Base-by-base conservation (phyloP, 2,329 filamentous ascomycete species). In the Penicillium sp. region DNA sequence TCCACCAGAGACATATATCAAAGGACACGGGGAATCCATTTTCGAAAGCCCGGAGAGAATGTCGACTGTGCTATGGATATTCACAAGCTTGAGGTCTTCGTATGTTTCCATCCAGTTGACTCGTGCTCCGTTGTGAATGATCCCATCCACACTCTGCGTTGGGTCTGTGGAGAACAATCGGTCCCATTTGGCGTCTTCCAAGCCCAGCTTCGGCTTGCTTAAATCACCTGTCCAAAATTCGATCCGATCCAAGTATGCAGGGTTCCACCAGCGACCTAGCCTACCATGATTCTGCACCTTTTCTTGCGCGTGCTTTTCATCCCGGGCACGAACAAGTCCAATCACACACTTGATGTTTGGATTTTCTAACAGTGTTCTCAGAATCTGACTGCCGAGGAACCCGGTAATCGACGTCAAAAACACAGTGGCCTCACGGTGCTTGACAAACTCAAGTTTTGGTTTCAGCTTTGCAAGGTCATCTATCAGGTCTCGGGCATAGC, bases 101-200 rank as follows among this genome's bases (percentile, higher is more conserved):
- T 53, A 53, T 9, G 11, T 39, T 4, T 49, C 45, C 38, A 55
- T 46, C 46, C 53, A 58, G 10, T 55, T 49, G 8, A 53, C 52
- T 10, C 41, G n/a, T 5, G 45, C 55, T 21, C 42, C 55, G 13
- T 53, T 55, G 27, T 55, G 52, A 24, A 58, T 55, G 9, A 55
- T 58, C 1, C 45, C 22, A 10, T 48, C 42, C 8, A 52, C 11
- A 13, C 16, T 9, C 7, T 31, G 31, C 8, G 24, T 18, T 14
- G n/a, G 2, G 45, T 46, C 27, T 14, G 43, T 24, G 13, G 16
- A 21, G 27, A 48, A 48, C 10, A 55, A 36, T n/a, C 18, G 34
- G 8, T 32, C 6, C 48, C 48, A 52, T 14, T 50, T 41, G 27
- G 34, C 24, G 7, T 48, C 16, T 9, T 57, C 27, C 9, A 55